Evolutionary conservation across 2,329 filamentous ascomycete species (phyloP), one percentile per base, ranked within the genome.

Genomic region (Diaporthe ampelina): DNA sequence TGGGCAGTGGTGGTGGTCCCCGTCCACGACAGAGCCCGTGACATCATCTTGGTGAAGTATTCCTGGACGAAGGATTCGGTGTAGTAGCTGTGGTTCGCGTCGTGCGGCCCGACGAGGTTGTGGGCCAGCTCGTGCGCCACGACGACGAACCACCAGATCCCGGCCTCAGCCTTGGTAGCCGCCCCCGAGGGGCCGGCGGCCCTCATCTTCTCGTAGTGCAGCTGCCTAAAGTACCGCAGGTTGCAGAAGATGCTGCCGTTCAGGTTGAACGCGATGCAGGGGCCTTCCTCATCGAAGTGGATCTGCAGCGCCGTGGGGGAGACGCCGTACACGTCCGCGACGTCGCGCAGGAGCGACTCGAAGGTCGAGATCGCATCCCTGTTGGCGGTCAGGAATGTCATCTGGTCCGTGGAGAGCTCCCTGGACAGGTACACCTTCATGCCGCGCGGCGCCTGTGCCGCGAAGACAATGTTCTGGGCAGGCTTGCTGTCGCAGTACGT

Each of bases 101-200:
- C 93, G 82, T 98, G 96, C 76, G 91, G 89, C 50, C 85, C 84
- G 11, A 98, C 94, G 72, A 99, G 85, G 81, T 99, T 99, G 84
- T 99, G 97, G 74, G 97, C 95, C 82, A 99, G 85, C 85, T 99
- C 97, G 82, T 99, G 97, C 76, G 95, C 97, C 76, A 98, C 83
- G n/a, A 97, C 95, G 77, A 98, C 94, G 91, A 94, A 98, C 96
- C 96, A 98, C 87, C 95, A 97, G 1, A 93, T 90, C 73, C 91
- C 86, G 3, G 94, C 94, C 75, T 97, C 93, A 5, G 90, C 87
- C 81, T 86, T 91, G 26, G 80, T 29, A 69, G 77, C 57, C 29
- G 81, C 65, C 73, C 84, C 65, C 21, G 68, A 24, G 4, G 52
- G 52, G 15, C 74, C 74, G 21, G 56, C 13, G 77, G 77, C 75